A percentile compares a stretch with the other conserved stretches of the same genome.
phyloP scores from a whole-genome alignment of 139 green algal genomes.

The Chlamydomonas incerta region DNA sequence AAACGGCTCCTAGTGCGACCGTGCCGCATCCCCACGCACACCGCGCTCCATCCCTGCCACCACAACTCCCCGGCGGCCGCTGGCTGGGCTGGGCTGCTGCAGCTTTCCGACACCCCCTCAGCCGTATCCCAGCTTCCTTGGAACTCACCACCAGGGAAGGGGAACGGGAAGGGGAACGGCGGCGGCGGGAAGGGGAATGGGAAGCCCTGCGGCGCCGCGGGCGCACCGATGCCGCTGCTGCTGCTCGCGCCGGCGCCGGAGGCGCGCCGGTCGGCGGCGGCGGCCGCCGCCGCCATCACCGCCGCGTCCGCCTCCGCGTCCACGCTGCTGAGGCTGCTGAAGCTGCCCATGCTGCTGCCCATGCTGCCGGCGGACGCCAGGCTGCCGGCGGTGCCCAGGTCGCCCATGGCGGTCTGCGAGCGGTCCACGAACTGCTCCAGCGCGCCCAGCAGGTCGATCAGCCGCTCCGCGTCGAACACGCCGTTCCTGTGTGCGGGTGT shows the following conservation, averaged over 20 bases:
- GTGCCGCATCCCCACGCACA: too few species aligned
- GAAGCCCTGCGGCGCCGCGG: neutral
- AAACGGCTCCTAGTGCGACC: too few species aligned
- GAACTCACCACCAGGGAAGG: slow-evolving; percentile 48
- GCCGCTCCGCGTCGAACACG: slow-evolving; percentile 81
- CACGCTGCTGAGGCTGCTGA: neutral
- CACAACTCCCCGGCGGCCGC: too few species aligned
- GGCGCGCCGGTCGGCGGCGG: neutral
- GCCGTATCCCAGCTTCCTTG: too few species aligned
- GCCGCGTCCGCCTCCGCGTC: neutral
- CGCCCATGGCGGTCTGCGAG: slow-evolving; percentile 60
- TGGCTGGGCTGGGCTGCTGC: too few species aligned
- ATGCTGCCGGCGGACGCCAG: neutral
- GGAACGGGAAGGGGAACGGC: slow-evolving; percentile 18
- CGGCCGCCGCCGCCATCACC: too few species aligned
- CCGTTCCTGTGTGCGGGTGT: slow-evolving; percentile 23
- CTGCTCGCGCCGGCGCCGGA: neutral
- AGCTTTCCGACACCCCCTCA: too few species aligned
- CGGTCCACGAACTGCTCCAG: slow-evolving; percentile 91
- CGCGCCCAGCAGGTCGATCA: slow-evolving; percentile 97
- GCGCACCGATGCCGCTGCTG: slow-evolving; percentile 2
- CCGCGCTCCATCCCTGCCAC: too few species aligned
- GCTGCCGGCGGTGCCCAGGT: neutral
- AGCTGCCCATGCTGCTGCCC: neutral
- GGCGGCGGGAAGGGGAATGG: slow-evolving; percentile 38